Conservation (phyloP, 2,329 filamentous ascomycete genomes). For the Fusarium falciforme region DNA sequence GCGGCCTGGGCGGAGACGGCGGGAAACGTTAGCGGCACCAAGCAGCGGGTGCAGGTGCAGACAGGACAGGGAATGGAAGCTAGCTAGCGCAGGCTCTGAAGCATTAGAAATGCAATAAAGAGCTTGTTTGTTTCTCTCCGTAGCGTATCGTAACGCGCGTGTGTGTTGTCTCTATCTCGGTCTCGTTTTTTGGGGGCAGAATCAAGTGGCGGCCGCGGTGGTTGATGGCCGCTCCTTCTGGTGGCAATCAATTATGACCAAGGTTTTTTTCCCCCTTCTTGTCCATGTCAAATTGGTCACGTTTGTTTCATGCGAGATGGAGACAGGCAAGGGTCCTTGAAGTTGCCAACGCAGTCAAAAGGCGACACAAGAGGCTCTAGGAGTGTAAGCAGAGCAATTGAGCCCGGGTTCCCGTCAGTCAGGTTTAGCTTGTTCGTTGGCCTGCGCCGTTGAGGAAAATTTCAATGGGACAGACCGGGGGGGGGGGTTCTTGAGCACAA, state of each 20-base stretch:
- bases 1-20: background rate
- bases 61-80: background rate
- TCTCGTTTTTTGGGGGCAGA: background rate
- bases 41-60: background rate
- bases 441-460: constrained; percentile 1
- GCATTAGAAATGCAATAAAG: background rate
- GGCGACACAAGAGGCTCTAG: background rate
- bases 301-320: constrained; percentile 25
- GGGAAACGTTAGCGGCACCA: constrained; percentile 2
- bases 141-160: background rate
- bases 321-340: constrained; percentile 23
- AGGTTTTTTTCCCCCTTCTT: background rate
- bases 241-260: background rate
- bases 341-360: constrained; percentile 3
- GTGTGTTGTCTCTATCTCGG: background rate
- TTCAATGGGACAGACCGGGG: background rate
- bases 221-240: constrained; percentile 19
- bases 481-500: background rate
- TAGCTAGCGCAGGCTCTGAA: background rate
- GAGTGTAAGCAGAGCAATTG: background rate
- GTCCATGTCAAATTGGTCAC: constrained; percentile 8
- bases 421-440: background rate
- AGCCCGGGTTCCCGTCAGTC: background rate
- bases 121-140: background rate
- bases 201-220: constrained; percentile 24